Conservation (phyloP, 208 protist species). For the Sergeia podlipaevii region DNA sequence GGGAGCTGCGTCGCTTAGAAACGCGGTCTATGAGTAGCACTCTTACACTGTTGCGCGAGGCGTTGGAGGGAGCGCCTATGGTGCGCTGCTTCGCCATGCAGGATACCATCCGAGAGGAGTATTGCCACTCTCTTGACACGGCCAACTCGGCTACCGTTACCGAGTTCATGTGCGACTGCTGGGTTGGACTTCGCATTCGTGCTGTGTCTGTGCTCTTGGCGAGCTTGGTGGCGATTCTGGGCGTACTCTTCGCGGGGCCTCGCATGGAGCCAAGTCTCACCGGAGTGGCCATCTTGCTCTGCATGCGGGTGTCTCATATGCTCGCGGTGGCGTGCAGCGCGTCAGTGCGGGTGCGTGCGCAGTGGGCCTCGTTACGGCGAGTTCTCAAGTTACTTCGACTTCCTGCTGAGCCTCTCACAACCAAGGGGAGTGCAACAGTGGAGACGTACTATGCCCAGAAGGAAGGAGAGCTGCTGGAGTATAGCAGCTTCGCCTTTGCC, state of each 20-base stretch:
- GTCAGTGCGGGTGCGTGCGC: constrained; percentile 25
- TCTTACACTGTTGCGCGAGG: constrained; percentile 50
- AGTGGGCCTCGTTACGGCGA: constrained; percentile 53
- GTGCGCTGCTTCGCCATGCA: constrained; percentile 56
- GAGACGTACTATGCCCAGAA: too few species aligned
- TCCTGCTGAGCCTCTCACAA: constrained; percentile 39
- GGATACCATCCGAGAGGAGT: constrained; percentile 63
- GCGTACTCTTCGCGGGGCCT: constrained; percentile 38
- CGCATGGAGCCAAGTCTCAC: constrained; percentile 35
- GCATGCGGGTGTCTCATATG: constrained; percentile 33
- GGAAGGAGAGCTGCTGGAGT: too few species aligned
- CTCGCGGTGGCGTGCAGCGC: constrained; percentile 34
- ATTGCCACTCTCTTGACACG: constrained; percentile 57
- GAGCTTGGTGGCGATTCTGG: constrained; percentile 35
- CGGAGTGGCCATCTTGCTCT: constrained; percentile 38
- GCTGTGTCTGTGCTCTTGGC: constrained; percentile 34
- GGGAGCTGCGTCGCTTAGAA: constrained; percentile 56
- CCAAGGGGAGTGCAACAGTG: too few species aligned
- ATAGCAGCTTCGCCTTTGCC: too few species aligned
- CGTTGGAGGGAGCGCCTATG: constrained; percentile 39
- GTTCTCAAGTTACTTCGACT: constrained; percentile 47
- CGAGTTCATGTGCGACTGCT: constrained; percentile 47
- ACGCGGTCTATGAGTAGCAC: constrained; percentile 33
- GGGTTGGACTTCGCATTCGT: constrained; percentile 54
- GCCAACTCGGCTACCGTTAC: constrained; percentile 57